These are phyloP conservation scores for Astragalus membranaceus DNA, from an alignment of 306 rosid species.

Conservation along the genomic window DNA sequence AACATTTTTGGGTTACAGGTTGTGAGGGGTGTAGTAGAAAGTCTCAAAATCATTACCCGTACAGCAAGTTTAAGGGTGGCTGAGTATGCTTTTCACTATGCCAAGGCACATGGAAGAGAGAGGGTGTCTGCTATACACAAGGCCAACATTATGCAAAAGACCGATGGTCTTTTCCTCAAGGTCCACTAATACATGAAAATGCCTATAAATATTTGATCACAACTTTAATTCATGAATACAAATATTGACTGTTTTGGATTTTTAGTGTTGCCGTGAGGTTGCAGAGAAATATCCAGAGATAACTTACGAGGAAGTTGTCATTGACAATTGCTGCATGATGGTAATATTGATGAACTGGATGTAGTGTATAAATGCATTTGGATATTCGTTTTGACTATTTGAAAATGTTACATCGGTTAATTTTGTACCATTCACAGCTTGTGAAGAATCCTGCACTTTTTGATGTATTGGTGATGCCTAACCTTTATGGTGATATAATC, in stretches of 20 bases:
- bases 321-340: slow-evolving; percentile 99
- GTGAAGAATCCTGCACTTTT: slow-evolving; percentile 95
- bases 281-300: slow-evolving; percentile 98
- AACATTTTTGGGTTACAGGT: slow-evolving; percentile 50
- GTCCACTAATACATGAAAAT: slow-evolving; percentile 11
- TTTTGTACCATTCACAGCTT: slow-evolving; percentile 53
- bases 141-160: slow-evolving; percentile 99
- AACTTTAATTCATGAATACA: not conserved
- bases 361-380: slow-evolving; percentile 15
- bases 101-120: slow-evolving; percentile 86
- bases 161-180: slow-evolving; percentile 85
- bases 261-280: slow-evolving; percentile 97
- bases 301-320: slow-evolving; percentile 89
- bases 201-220: not conserved
- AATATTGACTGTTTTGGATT: slow-evolving; percentile 9
- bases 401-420: slow-evolving; percentile 7
- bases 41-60: slow-evolving; percentile 96
- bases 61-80: slow-evolving; percentile 98
- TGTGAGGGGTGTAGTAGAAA: slow-evolving; percentile 98
- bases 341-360: slow-evolving; percentile 36
- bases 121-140: slow-evolving; percentile 98
- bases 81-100: slow-evolving; percentile 97
- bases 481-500: slow-evolving; percentile 95
- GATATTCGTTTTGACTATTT: not conserved
- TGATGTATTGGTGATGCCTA: slow-evolving; percentile 99